Conservation (phyloP, 345 rosid species). For the Syzygium aqueum region DNA sequence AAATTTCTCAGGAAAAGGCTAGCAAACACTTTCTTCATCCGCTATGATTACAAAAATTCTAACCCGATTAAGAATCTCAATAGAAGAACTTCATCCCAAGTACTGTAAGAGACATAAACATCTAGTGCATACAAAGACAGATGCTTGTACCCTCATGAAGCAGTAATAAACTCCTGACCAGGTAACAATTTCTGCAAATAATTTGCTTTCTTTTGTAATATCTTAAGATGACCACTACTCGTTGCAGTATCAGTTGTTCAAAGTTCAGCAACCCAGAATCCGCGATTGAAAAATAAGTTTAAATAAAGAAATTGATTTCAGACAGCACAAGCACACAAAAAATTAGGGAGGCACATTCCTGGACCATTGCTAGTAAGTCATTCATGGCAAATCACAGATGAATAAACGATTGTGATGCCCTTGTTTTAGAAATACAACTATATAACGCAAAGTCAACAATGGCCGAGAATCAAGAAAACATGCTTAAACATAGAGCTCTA, state of each 20-base stretch:
- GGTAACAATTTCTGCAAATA: neutral
- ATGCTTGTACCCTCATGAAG: neutral
- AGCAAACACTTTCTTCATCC: neutral
- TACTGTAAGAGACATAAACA: neutral
- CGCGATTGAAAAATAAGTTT: neutral
- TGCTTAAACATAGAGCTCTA: neutral
- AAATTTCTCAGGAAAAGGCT: neutral
- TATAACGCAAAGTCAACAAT: neutral
- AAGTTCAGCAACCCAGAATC: neutral
- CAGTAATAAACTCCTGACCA: neutral
- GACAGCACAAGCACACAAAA: neutral
- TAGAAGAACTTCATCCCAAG: neutral
- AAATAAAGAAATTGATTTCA: neutral
- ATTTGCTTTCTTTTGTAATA: neutral
- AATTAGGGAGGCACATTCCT: neutral
- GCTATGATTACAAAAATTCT: neutral
- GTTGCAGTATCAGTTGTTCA: neutral
- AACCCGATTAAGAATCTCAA: neutral
- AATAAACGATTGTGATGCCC: neutral
- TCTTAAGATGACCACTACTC: neutral
- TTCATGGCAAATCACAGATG: neutral
- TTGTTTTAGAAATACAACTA: neutral
- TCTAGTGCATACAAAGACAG: neutral
- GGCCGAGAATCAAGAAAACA: neutral
- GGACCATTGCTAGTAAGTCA: neutral